Conservation (phyloP, 108 stramenopile species). For the Mediolabrus comicus region DNA sequence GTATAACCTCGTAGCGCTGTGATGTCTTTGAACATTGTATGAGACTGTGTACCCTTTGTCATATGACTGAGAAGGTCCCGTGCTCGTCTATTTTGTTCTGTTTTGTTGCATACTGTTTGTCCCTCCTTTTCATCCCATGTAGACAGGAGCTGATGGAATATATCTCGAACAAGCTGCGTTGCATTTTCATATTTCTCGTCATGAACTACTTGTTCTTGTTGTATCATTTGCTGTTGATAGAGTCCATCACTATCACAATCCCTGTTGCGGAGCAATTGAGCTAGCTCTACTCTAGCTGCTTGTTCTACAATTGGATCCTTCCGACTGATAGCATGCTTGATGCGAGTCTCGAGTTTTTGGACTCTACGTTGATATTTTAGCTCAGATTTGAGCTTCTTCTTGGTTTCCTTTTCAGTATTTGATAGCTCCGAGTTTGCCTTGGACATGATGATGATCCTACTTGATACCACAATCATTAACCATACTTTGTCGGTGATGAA, state of each 20-base stretch:
- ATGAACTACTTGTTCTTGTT: too few relatives aligned
- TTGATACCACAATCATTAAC: too few relatives aligned
- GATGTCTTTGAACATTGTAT: slow-evolving; percentile 63
- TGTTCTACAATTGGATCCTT: slow-evolving; percentile 52
- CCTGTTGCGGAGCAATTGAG: slow-evolving; percentile 19
- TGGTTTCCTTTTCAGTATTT: slow-evolving; percentile 32
- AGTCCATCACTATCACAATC: neutral
- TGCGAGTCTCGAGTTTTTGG: slow-evolving; percentile 51
- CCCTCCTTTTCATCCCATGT: slow-evolving; percentile 1
- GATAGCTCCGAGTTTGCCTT: neutral
- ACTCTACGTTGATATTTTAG: slow-evolving; percentile 51
- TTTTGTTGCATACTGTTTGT: slow-evolving; percentile 33
- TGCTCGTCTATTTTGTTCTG: slow-evolving; percentile 44
- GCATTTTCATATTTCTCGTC: slow-evolving; percentile 1
- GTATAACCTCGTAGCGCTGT: slow-evolving; percentile 70
- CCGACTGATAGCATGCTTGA: slow-evolving; percentile 53
- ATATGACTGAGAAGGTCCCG: slow-evolving; percentile 54
- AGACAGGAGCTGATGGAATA: slow-evolving; percentile 25
- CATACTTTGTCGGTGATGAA: too few relatives aligned
- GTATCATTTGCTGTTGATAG: neutral
- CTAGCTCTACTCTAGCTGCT: slow-evolving; percentile 44
- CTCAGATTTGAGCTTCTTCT: slow-evolving; percentile 39
- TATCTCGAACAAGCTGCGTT: slow-evolving; percentile 10
- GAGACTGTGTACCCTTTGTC: slow-evolving; percentile 75
- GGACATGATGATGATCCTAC: too few relatives aligned